Percentiles rank a stretch among this genome's conserved stretches.
Conservation (phyloP, 495 filamentous ascomycete species). For the Podospora appendiculata region DNA sequence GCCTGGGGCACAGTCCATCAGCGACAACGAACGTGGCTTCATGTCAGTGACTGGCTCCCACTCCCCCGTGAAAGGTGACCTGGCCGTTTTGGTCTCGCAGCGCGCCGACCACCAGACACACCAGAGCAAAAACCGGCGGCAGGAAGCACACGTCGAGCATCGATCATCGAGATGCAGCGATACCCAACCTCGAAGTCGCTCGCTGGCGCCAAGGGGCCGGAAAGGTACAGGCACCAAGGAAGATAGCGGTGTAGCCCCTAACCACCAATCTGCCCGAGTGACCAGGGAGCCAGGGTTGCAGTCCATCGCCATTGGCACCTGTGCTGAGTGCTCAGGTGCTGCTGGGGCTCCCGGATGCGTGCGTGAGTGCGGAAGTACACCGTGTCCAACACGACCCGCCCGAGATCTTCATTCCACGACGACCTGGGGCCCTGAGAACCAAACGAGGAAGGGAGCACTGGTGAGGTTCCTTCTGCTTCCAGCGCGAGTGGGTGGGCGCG, state of each 20-base stretch:
- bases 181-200: constrained; percentile 22
- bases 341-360: no score
- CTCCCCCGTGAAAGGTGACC: no score
- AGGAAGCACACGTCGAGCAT: no score
- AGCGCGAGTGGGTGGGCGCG: no score
- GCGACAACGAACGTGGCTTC: no score
- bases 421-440: no score
- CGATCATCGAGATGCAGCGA: constrained; percentile 13
- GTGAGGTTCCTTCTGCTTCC: neutral
- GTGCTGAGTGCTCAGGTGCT: no score
- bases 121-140: no score
- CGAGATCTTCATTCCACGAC: neutral
- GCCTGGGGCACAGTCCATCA: no score
- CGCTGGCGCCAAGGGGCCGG: neutral
- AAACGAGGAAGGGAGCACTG: neutral
- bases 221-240: constrained; percentile 9
- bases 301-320: neutral
- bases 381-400: neutral
- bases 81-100: no score
- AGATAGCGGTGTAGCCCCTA: constrained; percentile 21
- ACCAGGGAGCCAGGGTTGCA: neutral
- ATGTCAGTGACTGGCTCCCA: no score
- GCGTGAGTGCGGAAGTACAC: neutral
- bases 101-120: no score
- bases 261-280: neutral